Evolutionary conservation across 495 filamentous ascomycete genomes (phyloP), one percentile per base, ranked within the genome.

Genomic region (Annulohypoxylon nitens): DNA sequence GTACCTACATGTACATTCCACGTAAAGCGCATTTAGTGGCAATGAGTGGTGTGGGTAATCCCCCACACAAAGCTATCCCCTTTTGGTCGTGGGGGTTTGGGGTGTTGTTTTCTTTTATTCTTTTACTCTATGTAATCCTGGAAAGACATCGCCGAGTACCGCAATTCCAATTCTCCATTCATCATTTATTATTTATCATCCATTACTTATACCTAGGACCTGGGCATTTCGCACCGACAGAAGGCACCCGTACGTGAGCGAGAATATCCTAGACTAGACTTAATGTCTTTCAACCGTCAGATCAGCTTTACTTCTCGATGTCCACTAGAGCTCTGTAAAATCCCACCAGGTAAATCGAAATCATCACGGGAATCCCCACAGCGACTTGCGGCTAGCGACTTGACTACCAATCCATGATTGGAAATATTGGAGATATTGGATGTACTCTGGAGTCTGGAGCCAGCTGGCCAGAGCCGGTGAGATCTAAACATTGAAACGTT

Each of bases 21-120:
- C 20, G 20, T 23, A 23, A 23, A 23, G 20, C 20, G 20, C 20
- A 23, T 23, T 23, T 1, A 23, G 20, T 23, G 20, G 20, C 20
- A 23, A 23, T 23, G 20, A 23, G 20, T 23, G 20, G 20, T 23
- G 20, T 23, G 20, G 20, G 20, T 23, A 62, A 67, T 51, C 54
- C 69, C 69, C 63, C 69, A 66, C 69, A 43, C 50, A 57, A 30
- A 37, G 55, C 62, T 71, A 66, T 48, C 50, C 64, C 62, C 18
- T 18, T 62, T 63, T 55, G 41, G 48, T 58, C 63, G 69, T 71
- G 69, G 69, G 69, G 69, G 20, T 23, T 23, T 23, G 20, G 20
- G 20, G 20, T 23, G 20, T 23, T 23, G 69, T 48, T 61, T 55
- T 63, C 45, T 16, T 37, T 57, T 71, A 48, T 55, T 63, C 45